Evolutionary conservation across 345 rosid species (phyloP).

Genomic region (Citrus reticulata): DNA sequence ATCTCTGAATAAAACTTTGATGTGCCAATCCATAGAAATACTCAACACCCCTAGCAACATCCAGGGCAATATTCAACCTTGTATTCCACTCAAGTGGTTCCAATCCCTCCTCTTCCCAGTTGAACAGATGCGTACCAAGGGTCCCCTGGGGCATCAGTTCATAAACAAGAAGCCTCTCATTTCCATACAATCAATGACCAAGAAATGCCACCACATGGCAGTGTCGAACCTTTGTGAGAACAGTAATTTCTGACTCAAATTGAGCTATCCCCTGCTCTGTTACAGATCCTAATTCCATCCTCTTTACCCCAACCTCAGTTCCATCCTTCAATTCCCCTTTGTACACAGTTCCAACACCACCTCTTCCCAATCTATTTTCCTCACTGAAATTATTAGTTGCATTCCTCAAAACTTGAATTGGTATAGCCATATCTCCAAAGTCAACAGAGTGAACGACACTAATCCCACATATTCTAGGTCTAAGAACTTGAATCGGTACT

Average conservation of each 20-base stretch:
- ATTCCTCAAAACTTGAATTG: constrained; percentile 37
- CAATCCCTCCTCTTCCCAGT: constrained; percentile 30
- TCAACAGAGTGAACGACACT: constrained; percentile 36
- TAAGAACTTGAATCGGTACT: too few species aligned
- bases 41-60: constrained; percentile 55
- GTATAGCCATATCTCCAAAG: constrained; percentile 42
- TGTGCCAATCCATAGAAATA: constrained; percentile 50
- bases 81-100: constrained; percentile 45
- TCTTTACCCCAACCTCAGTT: constrained; percentile 46
- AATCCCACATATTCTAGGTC: too few species aligned
- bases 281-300: constrained; percentile 44
- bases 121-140: constrained; percentile 32
- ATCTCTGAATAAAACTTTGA: constrained; percentile 58
- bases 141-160: constrained; percentile 20
- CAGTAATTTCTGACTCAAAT: constrained; percentile 43
- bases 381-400: constrained; percentile 45
- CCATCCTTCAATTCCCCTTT: constrained; percentile 48
- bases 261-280: constrained; percentile 35
- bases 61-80: constrained; percentile 43
- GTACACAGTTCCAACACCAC: constrained; percentile 48
- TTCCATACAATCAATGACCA: constrained; percentile 47
- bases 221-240: constrained; percentile 49
- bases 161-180: constrained; percentile 48
- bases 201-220: constrained; percentile 48
- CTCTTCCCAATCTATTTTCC: constrained; percentile 39